Evolutionary conservation across 257 asterid genomes (phyloP).

Genomic region (Rhazya stricta): DNA sequence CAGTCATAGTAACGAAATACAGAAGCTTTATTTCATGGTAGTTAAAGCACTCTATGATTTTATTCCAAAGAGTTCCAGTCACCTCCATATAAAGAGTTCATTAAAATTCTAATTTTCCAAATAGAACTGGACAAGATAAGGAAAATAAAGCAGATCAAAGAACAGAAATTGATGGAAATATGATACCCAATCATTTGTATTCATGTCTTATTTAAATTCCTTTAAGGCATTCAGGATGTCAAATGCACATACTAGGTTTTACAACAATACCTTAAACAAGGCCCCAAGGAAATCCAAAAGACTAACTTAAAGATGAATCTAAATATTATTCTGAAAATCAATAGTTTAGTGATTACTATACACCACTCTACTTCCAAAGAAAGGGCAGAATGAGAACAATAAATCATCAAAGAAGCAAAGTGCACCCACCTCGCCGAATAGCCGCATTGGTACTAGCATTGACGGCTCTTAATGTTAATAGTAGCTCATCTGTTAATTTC

Average conservation of each 20-base stretch:
- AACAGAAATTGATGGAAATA: background rate
- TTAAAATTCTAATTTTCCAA: background rate
- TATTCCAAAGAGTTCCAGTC: background rate
- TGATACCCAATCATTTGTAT: background rate
- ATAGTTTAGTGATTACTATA: too few species aligned
- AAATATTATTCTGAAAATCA: background rate
- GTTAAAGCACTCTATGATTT: background rate
- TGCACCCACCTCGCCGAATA: conserved; percentile 50
- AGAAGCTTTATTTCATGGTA: background rate
- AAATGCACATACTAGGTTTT: background rate
- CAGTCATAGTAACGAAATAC: background rate
- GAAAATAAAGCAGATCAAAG: background rate
- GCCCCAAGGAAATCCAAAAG: background rate
- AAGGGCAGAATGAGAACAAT: background rate
- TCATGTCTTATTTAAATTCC: background rate
- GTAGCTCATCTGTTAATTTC: conserved; percentile 56
- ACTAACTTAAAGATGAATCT: background rate
- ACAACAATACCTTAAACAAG: background rate
- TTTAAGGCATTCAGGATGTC: background rate
- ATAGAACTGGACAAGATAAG: background rate
- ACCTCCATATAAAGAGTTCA: background rate
- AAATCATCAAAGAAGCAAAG: conserved; percentile 9
- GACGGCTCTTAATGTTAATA: conserved; percentile 50
- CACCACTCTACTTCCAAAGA: background rate
- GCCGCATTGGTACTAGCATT: conserved; percentile 47